Percentiles rank a stretch among this genome's conserved stretches.
phyloP scores from a whole-genome alignment of 2,329 filamentous ascomycete genomes.

The Alternaria triticina region DNA sequence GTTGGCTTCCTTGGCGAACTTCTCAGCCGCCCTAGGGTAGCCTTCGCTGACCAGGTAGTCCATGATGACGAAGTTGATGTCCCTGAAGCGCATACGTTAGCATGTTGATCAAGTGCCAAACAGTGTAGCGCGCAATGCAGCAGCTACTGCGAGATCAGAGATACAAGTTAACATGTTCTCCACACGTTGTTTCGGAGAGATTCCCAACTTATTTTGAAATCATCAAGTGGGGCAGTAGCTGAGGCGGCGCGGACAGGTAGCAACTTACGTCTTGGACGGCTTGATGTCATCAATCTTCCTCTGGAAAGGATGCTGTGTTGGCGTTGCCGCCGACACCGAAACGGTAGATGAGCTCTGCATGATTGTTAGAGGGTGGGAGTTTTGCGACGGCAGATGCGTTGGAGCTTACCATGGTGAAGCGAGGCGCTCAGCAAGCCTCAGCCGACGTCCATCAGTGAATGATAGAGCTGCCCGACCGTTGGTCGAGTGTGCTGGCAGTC shows the following conservation, averaged over 20 bases:
- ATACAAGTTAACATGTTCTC: constrained; percentile 85
- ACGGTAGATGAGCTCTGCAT: constrained; percentile 67
- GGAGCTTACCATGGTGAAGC: constrained; percentile 46
- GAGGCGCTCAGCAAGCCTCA: constrained; percentile 39
- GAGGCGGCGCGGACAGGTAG: constrained; percentile 1
- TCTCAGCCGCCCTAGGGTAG: constrained; percentile 89
- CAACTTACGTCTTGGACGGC: constrained; percentile 83
- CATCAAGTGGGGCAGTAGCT: constrained; percentile 70
- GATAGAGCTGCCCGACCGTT: constrained; percentile 38
- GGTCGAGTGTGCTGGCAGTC: constrained; percentile 36
- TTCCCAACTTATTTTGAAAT: constrained; percentile 93
- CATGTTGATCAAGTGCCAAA: constrained; percentile 13
- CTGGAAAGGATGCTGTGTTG: constrained; percentile 76
- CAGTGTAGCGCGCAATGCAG: constrained; percentile 15
- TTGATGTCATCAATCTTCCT: constrained; percentile 82
- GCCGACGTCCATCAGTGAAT: constrained; percentile 45
- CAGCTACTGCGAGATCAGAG: constrained; percentile 61
- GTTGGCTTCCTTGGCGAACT: constrained; percentile 93
- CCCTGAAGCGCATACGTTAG: constrained; percentile 62
- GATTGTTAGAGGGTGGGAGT: constrained; percentile 17
- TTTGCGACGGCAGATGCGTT: constrained; percentile 9
- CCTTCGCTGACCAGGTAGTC: constrained; percentile 97
- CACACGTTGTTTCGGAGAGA: constrained; percentile 99
- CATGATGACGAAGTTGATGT: constrained; percentile 93
- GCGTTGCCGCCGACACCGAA: constrained; percentile 76